Evolutionary conservation across 2,329 filamentous ascomycete genomes (phyloP).

Genomic region (Cylindrodendrum hubeiense): DNA sequence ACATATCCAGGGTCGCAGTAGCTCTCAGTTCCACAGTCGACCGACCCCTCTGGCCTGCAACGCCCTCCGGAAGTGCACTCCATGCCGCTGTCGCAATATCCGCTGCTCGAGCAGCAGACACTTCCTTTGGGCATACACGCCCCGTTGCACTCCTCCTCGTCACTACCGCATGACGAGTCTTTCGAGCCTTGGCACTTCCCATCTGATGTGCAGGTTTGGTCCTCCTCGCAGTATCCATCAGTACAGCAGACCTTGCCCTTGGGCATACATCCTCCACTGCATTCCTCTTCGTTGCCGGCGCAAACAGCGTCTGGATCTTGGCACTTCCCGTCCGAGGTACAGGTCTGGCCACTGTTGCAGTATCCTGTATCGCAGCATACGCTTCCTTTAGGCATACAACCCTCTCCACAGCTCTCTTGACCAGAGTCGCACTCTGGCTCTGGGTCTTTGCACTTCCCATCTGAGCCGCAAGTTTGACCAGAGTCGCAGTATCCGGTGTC

Average conservation of each 20-base stretch:
- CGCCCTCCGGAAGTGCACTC: slow-evolving; percentile 1
- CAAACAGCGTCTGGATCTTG: too few species aligned
- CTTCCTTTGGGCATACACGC: not conserved
- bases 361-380: too few species aligned
- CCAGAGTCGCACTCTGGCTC: too few species aligned
- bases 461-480: not conserved
- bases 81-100: slow-evolving; percentile 9
- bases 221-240: not conserved
- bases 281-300: too few species aligned
- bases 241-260: too few species aligned
- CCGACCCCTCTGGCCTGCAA: slow-evolving; percentile 4
- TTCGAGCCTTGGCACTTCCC: not conserved
- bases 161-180: not conserved
- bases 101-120: not conserved
- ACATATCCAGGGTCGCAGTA: slow-evolving; percentile 13
- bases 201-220: not conserved
- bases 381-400: too few species aligned
- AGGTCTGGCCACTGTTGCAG: too few species aligned
- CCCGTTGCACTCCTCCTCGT: not conserved
- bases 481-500: not conserved
- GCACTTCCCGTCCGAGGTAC: too few species aligned
- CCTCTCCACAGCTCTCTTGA: too few species aligned
- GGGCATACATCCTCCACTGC: too few species aligned
- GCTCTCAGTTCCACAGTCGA: slow-evolving; percentile 8
- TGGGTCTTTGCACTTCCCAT: not conserved